Conservation (phyloP, 2,329 filamentous ascomycete genomes). For the Colletotrichum zoysiae region DNA sequence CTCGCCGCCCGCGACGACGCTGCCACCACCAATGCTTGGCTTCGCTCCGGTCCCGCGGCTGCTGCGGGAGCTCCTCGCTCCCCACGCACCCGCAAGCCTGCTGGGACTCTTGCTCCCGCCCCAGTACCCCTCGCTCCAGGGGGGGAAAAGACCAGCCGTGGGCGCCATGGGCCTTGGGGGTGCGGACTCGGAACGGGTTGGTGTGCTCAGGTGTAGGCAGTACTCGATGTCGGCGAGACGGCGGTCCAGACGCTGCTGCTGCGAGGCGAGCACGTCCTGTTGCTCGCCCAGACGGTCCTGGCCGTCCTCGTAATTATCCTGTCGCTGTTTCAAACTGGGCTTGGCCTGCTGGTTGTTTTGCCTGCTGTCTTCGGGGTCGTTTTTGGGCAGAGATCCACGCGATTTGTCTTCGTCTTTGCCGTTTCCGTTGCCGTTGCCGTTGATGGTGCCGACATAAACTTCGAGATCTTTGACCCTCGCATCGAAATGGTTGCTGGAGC, state of each 20-base stretch:
- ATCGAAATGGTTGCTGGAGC: background rate
- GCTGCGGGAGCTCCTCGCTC: constrained; percentile 1
- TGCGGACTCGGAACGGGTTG: background rate
- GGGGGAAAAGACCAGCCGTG: constrained; percentile 2
- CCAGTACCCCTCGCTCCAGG: constrained; percentile 4
- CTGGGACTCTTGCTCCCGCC: constrained; percentile 16
- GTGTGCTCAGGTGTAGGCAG: background rate
- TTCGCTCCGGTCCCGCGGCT: background rate
- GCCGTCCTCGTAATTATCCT: background rate
- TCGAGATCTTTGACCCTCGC: background rate
- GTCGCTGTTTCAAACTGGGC: background rate
- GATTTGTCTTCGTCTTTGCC: background rate
- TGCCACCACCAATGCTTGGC: background rate
- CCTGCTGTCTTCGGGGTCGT: background rate
- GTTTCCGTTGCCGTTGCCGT: background rate
- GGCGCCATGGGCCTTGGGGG: background rate
- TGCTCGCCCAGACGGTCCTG: constrained; percentile 23
- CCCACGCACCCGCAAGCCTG: constrained; percentile 1
- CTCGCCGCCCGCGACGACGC: background rate
- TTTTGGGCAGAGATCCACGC: background rate
- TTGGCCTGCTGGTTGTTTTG: background rate
- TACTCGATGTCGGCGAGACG: constrained; percentile 8
- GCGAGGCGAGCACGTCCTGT: constrained; percentile 19
- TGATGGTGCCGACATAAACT: background rate
- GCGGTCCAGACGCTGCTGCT: constrained; percentile 18